Base-by-base conservation (phyloP, 2,329 filamentous ascomycete species). In the Macrophomina pseudophaseolina region DNA sequence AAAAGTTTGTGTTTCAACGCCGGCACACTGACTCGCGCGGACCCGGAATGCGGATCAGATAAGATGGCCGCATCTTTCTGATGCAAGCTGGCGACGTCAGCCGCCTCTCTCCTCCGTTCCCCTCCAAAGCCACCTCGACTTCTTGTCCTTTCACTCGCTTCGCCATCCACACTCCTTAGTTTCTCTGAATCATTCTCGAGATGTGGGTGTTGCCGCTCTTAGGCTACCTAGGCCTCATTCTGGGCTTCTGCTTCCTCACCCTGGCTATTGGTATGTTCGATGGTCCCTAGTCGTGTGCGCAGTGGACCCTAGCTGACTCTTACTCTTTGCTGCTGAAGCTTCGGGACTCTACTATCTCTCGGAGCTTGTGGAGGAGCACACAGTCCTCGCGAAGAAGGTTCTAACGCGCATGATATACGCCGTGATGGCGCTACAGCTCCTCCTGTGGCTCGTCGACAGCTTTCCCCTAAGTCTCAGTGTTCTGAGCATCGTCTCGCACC, bases 331-430 rank as follows among this genome's bases (percentile, higher is more conserved):
- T 60, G 74, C 11, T 38, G 44, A 6, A 92, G 95, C 95, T 46
- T 97, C 93, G n/a, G 95, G 95, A 44, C 88, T 99, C 32, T 99
- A 99, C 83, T 99, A 99, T 79, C 90, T 99, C 64, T 97, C 94
- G 30, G 95, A 99, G 79, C 89, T 98, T 14, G 95, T 99, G 68
- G 95, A 99, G 81, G 95, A 99, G 79, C 94, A 99, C 77, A 97
- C 94, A 4, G 94, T 98, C 11, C 81, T 97, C 69, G 91, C 94
- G 12, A 97, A 97, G 77, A 92, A 90, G 66, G 83, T 97, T n/a
- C 85, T 99, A 63, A 91, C 87, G 40, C 89, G 88, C 49, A 84
- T 98, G 66, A 97, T 98, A 74, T 97, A 97, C 81, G 83, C 81
- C 69, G 88, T 97, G 70, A 90, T 97, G 68, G 86, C 74, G 35